Percentiles rank a stretch among this genome's conserved stretches.
phyloP scores from a whole-genome alignment of 192 early-diverging fungal genomes.

The Neocallimastix lanati region DNA sequence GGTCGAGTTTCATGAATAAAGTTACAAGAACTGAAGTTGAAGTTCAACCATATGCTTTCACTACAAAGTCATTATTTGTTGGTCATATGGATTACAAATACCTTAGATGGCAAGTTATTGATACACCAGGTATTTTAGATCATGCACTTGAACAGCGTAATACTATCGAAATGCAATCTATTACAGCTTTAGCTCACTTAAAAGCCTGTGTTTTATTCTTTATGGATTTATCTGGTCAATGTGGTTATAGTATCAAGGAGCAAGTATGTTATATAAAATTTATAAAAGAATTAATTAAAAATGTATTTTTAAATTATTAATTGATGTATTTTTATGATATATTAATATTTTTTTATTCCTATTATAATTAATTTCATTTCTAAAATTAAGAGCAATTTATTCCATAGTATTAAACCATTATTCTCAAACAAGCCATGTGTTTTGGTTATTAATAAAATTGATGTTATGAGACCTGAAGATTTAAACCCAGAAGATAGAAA shows the following conservation, averaged over 20 bases:
- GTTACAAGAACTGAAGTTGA: constrained; percentile 97
- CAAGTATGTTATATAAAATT: constrained; percentile 49
- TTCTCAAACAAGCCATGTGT: constrained; percentile 96
- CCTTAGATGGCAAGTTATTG: constrained; percentile 99
- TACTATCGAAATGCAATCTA: constrained; percentile 99
- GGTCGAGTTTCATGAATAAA: constrained; percentile 47
- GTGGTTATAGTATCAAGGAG: constrained; percentile 87
- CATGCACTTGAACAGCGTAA: constrained; percentile 98
- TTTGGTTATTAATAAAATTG: constrained; percentile 93
- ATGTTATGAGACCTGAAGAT: constrained; percentile 63
- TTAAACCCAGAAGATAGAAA: constrained; percentile 47
- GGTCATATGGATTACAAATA: constrained; percentile 99
- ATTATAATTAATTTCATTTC: too few relatives aligned
- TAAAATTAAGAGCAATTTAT: constrained; percentile 35
- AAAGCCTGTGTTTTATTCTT: constrained; percentile 92
- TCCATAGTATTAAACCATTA: constrained; percentile 89
- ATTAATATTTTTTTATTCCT: too few relatives aligned
- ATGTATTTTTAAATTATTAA: too few relatives aligned
- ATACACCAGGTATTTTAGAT: constrained; percentile 98
- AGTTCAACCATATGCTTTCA: constrained; percentile 99
- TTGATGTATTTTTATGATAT: too few relatives aligned
- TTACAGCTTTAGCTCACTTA: constrained; percentile 96
- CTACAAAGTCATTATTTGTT: constrained; percentile 98
- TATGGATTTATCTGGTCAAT: constrained; percentile 93
- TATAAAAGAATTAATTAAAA: too few relatives aligned